phyloP scores from a whole-genome alignment of 1,139 yeast genomes.

The Yamadazyma taylorii region DNA sequence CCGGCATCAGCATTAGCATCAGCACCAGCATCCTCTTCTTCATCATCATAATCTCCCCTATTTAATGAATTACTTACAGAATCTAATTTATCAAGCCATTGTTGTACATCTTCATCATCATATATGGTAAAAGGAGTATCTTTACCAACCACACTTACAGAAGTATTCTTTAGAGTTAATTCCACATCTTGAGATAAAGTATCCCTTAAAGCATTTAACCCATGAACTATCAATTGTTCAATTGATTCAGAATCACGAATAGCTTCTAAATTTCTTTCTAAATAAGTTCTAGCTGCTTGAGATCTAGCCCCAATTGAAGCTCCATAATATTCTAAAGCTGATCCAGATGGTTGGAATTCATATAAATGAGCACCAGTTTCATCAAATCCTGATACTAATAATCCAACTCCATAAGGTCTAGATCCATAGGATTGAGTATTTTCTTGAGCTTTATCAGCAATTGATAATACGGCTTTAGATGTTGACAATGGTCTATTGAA shows the following conservation, averaged over 20 bases:
- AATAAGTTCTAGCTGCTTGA: slow-evolving; percentile 94
- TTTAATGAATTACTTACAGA: slow-evolving; percentile 55
- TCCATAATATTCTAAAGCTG: slow-evolving; percentile 86
- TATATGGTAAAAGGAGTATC: slow-evolving; percentile 72
- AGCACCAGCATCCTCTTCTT: slow-evolving; percentile 27
- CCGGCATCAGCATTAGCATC: no score
- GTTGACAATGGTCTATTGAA: slow-evolving; percentile 88
- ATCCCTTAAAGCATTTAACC: slow-evolving; percentile 89
- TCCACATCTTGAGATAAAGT: slow-evolving; percentile 94
- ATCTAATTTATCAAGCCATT: slow-evolving; percentile 71
- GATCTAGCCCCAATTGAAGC: slow-evolving; percentile 98
- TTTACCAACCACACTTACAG: slow-evolving; percentile 87
- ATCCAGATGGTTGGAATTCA: slow-evolving; percentile 96
- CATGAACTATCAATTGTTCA: slow-evolving; percentile 81
- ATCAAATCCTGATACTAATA: slow-evolving; percentile 88
- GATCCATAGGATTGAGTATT: slow-evolving; percentile 96
- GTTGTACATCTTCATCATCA: slow-evolving; percentile 85
- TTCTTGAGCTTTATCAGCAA: slow-evolving; percentile 96
- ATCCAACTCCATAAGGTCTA: slow-evolving; percentile 97
- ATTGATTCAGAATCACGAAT: slow-evolving; percentile 58
- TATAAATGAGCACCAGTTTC: slow-evolving; percentile 91
- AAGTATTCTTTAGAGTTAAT: slow-evolving; percentile 77
- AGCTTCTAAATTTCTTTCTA: slow-evolving; percentile 78
- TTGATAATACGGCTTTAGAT: slow-evolving; percentile 76
- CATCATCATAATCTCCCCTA: slow-evolving; percentile 42